Evolutionary conservation across 306 rosid species (phyloP), one percentile per base, ranked within the genome.

Genomic region (Fragaria iinumae): DNA sequence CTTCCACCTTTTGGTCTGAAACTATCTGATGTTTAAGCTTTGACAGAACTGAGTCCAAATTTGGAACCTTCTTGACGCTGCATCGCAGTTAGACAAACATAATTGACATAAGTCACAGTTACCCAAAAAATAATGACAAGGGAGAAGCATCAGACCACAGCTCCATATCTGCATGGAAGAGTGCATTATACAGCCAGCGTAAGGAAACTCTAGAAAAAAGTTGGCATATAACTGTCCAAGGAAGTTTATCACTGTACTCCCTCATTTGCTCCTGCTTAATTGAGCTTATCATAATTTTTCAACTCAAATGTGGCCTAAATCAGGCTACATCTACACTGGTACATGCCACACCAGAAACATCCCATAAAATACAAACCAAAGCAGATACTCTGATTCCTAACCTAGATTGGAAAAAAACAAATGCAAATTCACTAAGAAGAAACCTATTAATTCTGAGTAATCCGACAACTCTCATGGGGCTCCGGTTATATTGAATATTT

Each of bases 41-140:
- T 36, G 83, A 80, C 45, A 82, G 81, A 77, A 89, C 72, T 8
- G 83, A 87, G 11, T 89, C 86, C 71, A 85, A 47, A 75, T 87
- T 80, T 8, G 80, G 67, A 69, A 48, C 75, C 48, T 80, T 68
- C 65, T 81, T 80, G 70, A 87, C 76, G 57, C 91, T 89, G 83
- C 83, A 79, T 63, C 49, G 10, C 18, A 25, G 71, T 9, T 72
- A 23, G 10, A 75, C 47, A 67, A 45, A 21, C 4, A 34, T 13
- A 18, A n/a, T 57, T 6, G 41, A 45, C 67, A 70, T 14, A 59
- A 52, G 16, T 32, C 55, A 49, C 12, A 45, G 2, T 49, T 52
- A 16, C 6, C 18, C 14, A 25, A 4, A 25, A 11, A 0, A 11
- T 5, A 27, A 2, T 14, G 41, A 32, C 67, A 16, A 63, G 38